These are phyloP conservation scores for Triticum turgidum DNA, from an alignment of 176 grass and related monocot genomes.

Conservation along the genomic window DNA sequence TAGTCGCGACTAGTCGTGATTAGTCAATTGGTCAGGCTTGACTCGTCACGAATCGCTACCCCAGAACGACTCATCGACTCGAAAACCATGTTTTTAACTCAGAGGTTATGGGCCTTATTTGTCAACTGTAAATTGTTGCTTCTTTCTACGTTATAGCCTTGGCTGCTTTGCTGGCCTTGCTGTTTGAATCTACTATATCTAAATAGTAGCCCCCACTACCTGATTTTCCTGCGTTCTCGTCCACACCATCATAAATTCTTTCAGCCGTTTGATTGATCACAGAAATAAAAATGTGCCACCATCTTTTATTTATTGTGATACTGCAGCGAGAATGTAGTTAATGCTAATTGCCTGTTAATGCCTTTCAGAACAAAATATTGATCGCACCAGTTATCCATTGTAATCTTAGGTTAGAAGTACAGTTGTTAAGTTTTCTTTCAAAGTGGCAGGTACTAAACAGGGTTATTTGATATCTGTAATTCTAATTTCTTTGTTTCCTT, in stretches of 20 bases:
- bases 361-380: not conserved
- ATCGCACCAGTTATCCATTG: not conserved
- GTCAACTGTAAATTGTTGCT: not conserved
- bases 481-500: not conserved
- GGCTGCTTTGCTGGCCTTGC: not conserved
- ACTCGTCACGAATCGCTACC: too few relatives aligned
- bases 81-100: not conserved
- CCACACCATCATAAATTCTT: too few relatives aligned
- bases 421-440: not conserved
- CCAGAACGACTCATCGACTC: too few relatives aligned
- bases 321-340: not conserved
- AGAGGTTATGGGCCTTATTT: not conserved
- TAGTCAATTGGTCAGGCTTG: too few relatives aligned
- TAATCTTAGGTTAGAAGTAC: not conserved
- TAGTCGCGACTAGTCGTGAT: too few relatives aligned
- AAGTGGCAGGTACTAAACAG: not conserved
- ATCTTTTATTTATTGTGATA: constrained; percentile 5
- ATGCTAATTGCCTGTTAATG: constrained; percentile 14
- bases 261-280: too few relatives aligned
- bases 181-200: not conserved
- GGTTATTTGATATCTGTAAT: not conserved
- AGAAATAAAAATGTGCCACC: not conserved
- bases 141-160: not conserved
- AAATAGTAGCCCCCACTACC: too few relatives aligned
- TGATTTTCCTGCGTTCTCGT: too few relatives aligned